These are phyloP conservation scores for Neurospora sp. DNA, from an alignment of 495 filamentous ascomycete genomes.

Conservation along the genomic window DNA sequence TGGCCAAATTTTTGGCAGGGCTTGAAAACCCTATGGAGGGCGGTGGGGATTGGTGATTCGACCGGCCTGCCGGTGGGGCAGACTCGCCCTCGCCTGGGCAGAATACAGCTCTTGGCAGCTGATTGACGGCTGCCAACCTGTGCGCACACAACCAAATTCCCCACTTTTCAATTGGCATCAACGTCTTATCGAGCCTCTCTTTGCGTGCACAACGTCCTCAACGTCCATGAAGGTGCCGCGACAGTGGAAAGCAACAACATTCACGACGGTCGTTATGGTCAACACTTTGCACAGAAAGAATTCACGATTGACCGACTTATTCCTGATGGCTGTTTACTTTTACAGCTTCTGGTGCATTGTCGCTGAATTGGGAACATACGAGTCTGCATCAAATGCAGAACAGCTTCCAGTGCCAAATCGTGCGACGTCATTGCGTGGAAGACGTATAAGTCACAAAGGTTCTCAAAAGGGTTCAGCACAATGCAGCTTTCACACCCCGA, in stretches of 20 bases:
- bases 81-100: neutral
- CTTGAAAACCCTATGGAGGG: slow-evolving; percentile 36
- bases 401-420: neutral
- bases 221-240: neutral
- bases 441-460: neutral
- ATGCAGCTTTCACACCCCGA: neutral
- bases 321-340: too few relatives aligned
- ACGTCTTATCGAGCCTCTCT: neutral
- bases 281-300: neutral
- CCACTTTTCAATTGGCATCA: neutral
- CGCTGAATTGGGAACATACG: too few relatives aligned
- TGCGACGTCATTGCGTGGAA: neutral
- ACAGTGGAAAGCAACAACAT: neutral
- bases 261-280: neutral
- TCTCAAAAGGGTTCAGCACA: neutral
- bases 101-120: neutral
- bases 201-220: neutral
- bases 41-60: slow-evolving; percentile 23
- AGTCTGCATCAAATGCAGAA: neutral
- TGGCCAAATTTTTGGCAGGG: slow-evolving; percentile 36
- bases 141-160: neutral
- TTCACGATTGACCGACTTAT: neutral
- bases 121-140: neutral
- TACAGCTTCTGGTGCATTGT: too few relatives aligned
- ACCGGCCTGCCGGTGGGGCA: neutral